These are phyloP conservation scores for Hydnomerulius pinastri DNA, from an alignment of 768 basidiomycete genomes.

Conservation along the genomic window DNA sequence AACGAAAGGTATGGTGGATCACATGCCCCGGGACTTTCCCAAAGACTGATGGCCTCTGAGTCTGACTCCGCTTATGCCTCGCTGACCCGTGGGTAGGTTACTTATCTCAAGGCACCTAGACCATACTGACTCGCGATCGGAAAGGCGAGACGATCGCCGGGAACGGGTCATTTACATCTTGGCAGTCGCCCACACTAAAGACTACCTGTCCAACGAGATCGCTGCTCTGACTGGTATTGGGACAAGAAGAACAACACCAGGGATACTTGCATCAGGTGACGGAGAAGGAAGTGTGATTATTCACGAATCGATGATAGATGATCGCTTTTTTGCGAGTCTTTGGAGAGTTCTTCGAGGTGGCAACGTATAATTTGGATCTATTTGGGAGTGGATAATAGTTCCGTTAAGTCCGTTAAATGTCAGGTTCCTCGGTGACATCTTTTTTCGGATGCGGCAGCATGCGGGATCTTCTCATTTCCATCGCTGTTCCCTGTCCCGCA, in stretches of 20 bases:
- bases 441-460: conserved; percentile 17
- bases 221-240: not conserved
- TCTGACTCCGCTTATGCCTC: not conserved
- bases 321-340: not conserved
- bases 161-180: not conserved
- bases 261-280: not conserved
- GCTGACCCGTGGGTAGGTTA: not conserved
- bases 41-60: no score
- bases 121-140: not conserved
- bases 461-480: conserved; percentile 12
- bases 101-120: not conserved
- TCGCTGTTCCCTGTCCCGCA: not conserved
- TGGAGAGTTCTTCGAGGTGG: not conserved
- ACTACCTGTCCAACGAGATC: not conserved
- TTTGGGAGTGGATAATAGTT: conserved; percentile 9
- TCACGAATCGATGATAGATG: conserved; percentile 5
- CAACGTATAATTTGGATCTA: conserved; percentile 8
- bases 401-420: conserved; percentile 22
- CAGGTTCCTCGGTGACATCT: conserved; percentile 22
- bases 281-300: not conserved
- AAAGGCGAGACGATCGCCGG: not conserved
- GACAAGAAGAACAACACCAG: not conserved
- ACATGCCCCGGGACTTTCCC: no score
- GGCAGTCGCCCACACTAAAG: conserved; percentile 1
- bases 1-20: no score